These are phyloP conservation scores for Nigrospora oryzae DNA, from an alignment of 2,329 filamentous ascomycete genomes.

Conservation along the genomic window DNA sequence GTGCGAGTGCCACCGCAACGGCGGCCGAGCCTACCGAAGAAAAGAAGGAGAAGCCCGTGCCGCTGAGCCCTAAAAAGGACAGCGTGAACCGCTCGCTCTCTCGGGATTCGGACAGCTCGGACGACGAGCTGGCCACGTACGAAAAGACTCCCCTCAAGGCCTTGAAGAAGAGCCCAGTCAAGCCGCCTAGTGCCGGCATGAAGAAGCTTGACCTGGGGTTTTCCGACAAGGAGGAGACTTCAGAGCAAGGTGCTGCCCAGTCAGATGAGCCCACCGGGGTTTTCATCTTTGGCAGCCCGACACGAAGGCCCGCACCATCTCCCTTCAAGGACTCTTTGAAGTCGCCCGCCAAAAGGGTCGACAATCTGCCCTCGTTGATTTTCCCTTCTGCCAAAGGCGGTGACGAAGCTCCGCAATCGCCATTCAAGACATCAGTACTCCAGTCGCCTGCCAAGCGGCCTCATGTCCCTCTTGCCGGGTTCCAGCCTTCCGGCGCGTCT, in stretches of 20 bases:
- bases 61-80: conserved; percentile 58
- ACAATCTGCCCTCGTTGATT: conserved; percentile 22
- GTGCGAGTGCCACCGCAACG: conserved; percentile 22
- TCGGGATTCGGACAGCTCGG: conserved; percentile 37
- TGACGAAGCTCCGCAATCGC: conserved; percentile 27
- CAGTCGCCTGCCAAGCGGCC: conserved; percentile 44
- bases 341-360: conserved; percentile 48
- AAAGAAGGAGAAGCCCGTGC: conserved; percentile 32
- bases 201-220: conserved; percentile 25
- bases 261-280: conserved; percentile 24
- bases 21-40: conserved; percentile 11
- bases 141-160: conserved; percentile 42
- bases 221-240: conserved; percentile 8
- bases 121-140: conserved; percentile 49
- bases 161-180: conserved; percentile 47
- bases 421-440: conserved; percentile 38
- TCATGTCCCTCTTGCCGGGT: conserved; percentile 13
- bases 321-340: conserved; percentile 47
- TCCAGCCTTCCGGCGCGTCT: conserved; percentile 12
- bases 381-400: conserved; percentile 16
- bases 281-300: conserved; percentile 42
- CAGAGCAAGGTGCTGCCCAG: conserved; percentile 18
- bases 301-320: conserved; percentile 43
- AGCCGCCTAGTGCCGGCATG: conserved; percentile 27
- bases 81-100: conserved; percentile 41